phyloP scores from a whole-genome alignment of 768 basidiomycete species.

The Suillus sp. region DNA sequence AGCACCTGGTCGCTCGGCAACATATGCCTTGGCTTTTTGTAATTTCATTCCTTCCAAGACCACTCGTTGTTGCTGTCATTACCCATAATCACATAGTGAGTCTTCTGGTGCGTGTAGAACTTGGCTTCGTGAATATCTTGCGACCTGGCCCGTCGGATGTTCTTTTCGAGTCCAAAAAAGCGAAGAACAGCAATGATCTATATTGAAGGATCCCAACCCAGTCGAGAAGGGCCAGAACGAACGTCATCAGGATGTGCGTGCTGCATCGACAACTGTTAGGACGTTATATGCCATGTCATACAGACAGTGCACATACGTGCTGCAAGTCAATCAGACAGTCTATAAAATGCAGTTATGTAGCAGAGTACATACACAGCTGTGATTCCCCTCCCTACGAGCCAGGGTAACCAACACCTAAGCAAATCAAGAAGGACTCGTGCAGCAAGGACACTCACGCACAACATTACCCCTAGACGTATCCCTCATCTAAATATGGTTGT shows the following conservation, averaged over 20 bases:
- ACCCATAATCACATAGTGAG: constrained; percentile 23
- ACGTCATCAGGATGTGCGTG: constrained; percentile 82
- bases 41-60: constrained; percentile 46
- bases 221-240: constrained; percentile 59
- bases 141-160: constrained; percentile 51
- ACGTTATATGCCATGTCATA: background rate
- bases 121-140: constrained; percentile 52
- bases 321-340: constrained; percentile 21
- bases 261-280: constrained; percentile 33
- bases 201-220: constrained; percentile 82
- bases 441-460: constrained; percentile 39
- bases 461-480: constrained; percentile 76
- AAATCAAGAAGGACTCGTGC: background rate
- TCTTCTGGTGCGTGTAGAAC: constrained; percentile 50
- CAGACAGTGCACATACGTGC: constrained; percentile 41
- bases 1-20: constrained; percentile 32
- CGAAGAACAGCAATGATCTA: constrained; percentile 67
- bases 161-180: constrained; percentile 42
- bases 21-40: constrained; percentile 36
- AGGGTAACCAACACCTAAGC: constrained; percentile 63
- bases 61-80: constrained; percentile 23
- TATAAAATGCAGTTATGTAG: background rate
- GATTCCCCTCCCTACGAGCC: constrained; percentile 78
- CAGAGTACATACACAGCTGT: constrained; percentile 61
- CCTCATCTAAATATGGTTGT: constrained; percentile 80